A percentile compares a stretch with the other conserved stretches of the same genome.
These are phyloP conservation scores for Quercus bicolor DNA, from an alignment of 306 rosid species.

Conservation along the genomic window DNA sequence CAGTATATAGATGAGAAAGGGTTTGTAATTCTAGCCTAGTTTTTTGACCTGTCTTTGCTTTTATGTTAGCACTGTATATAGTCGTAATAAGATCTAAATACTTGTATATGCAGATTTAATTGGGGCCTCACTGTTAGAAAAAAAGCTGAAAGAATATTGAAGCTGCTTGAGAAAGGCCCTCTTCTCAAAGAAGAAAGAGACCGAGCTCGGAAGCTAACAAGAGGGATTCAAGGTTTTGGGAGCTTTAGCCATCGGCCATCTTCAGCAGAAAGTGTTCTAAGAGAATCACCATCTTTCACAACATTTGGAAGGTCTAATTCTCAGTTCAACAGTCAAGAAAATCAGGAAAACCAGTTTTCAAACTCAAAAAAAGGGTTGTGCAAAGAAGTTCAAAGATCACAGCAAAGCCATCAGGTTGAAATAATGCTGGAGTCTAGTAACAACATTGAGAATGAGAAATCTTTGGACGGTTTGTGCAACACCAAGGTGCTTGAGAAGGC, in stretches of 20 bases:
- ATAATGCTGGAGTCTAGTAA: not conserved
- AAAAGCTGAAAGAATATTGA: constrained; percentile 66
- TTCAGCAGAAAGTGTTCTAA: constrained; percentile 37
- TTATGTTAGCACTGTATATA: not conserved
- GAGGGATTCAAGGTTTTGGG: constrained; percentile 94
- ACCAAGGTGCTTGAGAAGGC: constrained; percentile 27
- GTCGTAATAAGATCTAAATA: not conserved
- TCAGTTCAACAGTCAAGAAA: constrained; percentile 32
- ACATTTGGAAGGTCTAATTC: constrained; percentile 44
- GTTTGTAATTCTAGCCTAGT: constrained; percentile 19
- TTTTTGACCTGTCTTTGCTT: not conserved
- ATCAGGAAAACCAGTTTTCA: constrained; percentile 33
- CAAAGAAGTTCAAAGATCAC: constrained; percentile 18
- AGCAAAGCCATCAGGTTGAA: not conserved
- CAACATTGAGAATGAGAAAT: constrained; percentile 12
- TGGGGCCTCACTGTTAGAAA: constrained; percentile 90
- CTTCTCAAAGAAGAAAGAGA: constrained; percentile 80
- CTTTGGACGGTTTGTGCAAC: constrained; percentile 15
- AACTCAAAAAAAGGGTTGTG: constrained; percentile 16
- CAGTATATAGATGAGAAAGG: constrained; percentile 72
- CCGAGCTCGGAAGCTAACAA: constrained; percentile 63
- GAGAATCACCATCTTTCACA: constrained; percentile 43
- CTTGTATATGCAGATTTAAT: constrained; percentile 58
- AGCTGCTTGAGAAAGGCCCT: constrained; percentile 51
- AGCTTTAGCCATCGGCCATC: constrained; percentile 56